A percentile compares a stretch with the other conserved stretches of the same genome.
These are phyloP conservation scores for Nidularia sp. DNA, from an alignment of 768 basidiomycete species.

Conservation along the genomic window DNA sequence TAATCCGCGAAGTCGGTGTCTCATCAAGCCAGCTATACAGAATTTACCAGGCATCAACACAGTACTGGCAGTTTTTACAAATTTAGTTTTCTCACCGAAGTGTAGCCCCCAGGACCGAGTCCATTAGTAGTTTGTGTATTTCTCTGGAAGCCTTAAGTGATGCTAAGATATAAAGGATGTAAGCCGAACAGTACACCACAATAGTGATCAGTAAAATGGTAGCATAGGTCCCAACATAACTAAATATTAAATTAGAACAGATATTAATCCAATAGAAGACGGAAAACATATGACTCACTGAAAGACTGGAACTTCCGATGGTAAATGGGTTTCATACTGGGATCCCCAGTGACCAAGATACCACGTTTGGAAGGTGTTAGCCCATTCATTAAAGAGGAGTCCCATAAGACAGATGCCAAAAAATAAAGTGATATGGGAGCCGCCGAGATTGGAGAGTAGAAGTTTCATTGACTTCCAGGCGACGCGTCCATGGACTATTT, in stretches of 20 bases:
- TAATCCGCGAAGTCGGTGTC: slow-evolving; percentile 49
- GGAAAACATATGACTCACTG: slow-evolving; percentile 24
- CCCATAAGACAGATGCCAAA: slow-evolving; percentile 17
- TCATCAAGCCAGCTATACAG: slow-evolving; percentile 42
- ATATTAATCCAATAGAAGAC: not conserved
- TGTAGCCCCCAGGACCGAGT: slow-evolving; percentile 37
- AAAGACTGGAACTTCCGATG: slow-evolving; percentile 27
- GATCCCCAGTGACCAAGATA: slow-evolving; percentile 42
- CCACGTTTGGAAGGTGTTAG: slow-evolving; percentile 28
- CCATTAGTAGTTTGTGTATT: slow-evolving; percentile 33
- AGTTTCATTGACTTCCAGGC: slow-evolving; percentile 40
- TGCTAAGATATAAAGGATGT: slow-evolving; percentile 31
- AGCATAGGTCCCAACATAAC: slow-evolving; percentile 36
- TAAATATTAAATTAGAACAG: slow-evolving; percentile 12
- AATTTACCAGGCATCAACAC: slow-evolving; percentile 11
- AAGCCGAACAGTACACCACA: not conserved
- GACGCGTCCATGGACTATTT: slow-evolving; percentile 53
- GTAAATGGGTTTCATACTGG: slow-evolving; percentile 31
- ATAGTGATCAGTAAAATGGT: slow-evolving; percentile 3
- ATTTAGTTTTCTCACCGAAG: slow-evolving; percentile 35
- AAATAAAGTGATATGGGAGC: slow-evolving; percentile 23
- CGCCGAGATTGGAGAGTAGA: slow-evolving; percentile 27
- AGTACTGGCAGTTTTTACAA: too few species aligned
- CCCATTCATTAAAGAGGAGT: slow-evolving; percentile 15
- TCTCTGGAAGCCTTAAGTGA: slow-evolving; percentile 39